Base-by-base conservation (phyloP, 805 yeast species). In the Saccharomyces paradoxus region DNA sequence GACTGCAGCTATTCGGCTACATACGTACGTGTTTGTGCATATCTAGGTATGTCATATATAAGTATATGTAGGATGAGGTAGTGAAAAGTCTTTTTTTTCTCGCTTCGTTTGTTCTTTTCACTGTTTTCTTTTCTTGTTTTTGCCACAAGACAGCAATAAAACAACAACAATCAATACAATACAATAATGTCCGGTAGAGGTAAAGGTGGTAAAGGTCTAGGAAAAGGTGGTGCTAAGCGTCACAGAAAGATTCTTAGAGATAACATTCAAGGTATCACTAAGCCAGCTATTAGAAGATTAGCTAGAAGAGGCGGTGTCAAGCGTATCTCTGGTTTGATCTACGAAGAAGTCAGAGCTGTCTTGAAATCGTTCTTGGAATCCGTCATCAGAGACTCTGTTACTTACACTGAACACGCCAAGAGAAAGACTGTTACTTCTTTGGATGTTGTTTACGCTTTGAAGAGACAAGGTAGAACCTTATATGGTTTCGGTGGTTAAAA, bases 281-380 rank as follows among this genome's bases (percentile, higher is more conserved):
- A 91, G 86, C 98, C 98, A 75, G 98, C 98, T 74, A 91, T 91
- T 75, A 89, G 98, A 83, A 91, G 98, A 88, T 87, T 91, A 71
- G 98, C 98, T 55, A 91, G 98, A 86, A 89, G 98, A 88, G 98
- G 98, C 81, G 98, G 98, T 90, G 98, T 91, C 74, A 91, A 91
- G 87, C 96, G 98, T 87, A 91, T 91, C 71, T 91, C 97, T 61
- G 97, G 96, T 75, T 81, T 90, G 74, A 92, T 91, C 75, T 91
- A 91, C 82, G 98, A 91, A 80, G 97, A 91, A 81, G 96, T 92
- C 74, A 89, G 98, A 83, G 90, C 86, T 66, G 97, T 92, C 65
- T 82, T 91, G 66, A 90, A 90, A 79, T 81, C 96, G 56, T 91
- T 91, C 87, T 84, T 91, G 74, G 96, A 89, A 80, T 86, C 87